These are phyloP conservation scores for Inonotus hispidus DNA, from an alignment of 1,284 basidiomycete species.

Conservation along the genomic window DNA sequence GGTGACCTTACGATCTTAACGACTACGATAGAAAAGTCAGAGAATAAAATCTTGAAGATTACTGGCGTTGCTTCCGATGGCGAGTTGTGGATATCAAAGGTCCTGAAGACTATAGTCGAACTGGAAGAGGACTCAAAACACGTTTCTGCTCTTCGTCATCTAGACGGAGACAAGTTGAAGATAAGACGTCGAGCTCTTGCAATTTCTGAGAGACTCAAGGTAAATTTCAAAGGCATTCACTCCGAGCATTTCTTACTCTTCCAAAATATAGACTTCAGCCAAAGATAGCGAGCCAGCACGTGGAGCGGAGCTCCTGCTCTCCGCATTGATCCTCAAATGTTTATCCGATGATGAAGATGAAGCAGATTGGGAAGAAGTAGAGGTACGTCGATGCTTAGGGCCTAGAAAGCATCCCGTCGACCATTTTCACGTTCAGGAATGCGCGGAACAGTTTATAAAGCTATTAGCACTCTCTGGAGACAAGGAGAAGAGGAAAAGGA, in stretches of 20 bases:
- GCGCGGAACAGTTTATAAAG: slow-evolving; percentile 46
- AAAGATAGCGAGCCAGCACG: slow-evolving; percentile 2
- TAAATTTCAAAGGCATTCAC: background rate
- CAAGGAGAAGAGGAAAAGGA: slow-evolving; percentile 31
- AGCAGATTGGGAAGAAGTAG: slow-evolving; percentile 11
- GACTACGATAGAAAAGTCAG: slow-evolving; percentile 12
- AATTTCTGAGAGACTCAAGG: slow-evolving; percentile 6
- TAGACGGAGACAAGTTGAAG: slow-evolving; percentile 53
- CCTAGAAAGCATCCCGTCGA: background rate
- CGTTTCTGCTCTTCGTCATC: slow-evolving; percentile 47
- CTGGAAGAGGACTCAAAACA: slow-evolving; percentile 72
- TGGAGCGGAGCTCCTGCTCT: slow-evolving; percentile 14
- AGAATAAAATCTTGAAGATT: slow-evolving; percentile 47
- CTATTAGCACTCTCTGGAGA: slow-evolving; percentile 39
- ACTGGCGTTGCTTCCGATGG: slow-evolving; percentile 65
- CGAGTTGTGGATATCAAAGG: slow-evolving; percentile 75
- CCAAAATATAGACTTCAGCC: background rate
- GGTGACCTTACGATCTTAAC: slow-evolving; percentile 68
- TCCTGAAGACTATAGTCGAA: slow-evolving; percentile 52
- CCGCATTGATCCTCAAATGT: slow-evolving; percentile 7
- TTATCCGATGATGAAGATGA: slow-evolving; percentile 8
- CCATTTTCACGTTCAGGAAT: slow-evolving; percentile 36
- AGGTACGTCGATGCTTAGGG: slow-evolving; percentile 32
- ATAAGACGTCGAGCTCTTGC: slow-evolving; percentile 42
- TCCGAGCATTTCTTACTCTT: background rate